These are phyloP conservation scores for Cystobasidium pallidum DNA, from an alignment of 1,284 basidiomycete species.

Conservation along the genomic window DNA sequence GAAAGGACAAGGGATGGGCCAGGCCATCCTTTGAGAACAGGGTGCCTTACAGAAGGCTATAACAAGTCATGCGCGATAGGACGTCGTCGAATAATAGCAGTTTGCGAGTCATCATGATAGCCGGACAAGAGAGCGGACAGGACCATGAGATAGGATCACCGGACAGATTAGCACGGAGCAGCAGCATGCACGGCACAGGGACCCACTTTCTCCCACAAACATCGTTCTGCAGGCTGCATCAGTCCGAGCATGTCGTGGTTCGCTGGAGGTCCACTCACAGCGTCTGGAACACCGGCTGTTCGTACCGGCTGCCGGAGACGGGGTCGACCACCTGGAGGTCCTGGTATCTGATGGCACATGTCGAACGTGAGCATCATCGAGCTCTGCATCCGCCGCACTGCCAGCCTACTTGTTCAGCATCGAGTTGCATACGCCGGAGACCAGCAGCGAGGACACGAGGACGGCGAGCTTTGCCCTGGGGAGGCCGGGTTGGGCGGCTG, in stretches of 20 bases:
- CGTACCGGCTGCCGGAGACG: constrained; percentile 33
- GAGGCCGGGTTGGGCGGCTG: constrained; percentile 19
- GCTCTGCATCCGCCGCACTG: neutral
- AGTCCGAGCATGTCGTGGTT: neutral
- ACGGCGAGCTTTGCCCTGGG: constrained; percentile 20
- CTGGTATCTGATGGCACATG: constrained; percentile 44
- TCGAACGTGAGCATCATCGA: neutral
- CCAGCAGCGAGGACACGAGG: constrained; percentile 42
- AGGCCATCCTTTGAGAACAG: neutral
- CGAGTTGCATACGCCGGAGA: constrained; percentile 41
- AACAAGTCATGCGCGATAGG: too few species aligned
- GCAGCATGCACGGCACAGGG: too few species aligned
- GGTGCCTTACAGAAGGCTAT: constrained; percentile 1
- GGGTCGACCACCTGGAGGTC: constrained; percentile 39
- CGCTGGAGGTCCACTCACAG: constrained; percentile 5
- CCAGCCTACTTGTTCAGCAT: constrained; percentile 39
- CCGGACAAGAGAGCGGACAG: neutral
- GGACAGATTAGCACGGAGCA: neutral
- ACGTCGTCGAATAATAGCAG: too few species aligned
- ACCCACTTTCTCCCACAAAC: constrained; percentile 44
- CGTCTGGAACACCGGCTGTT: constrained; percentile 46
- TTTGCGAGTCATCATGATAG: neutral
- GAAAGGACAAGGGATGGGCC: neutral
- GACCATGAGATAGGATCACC: neutral
- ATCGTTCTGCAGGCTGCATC: constrained; percentile 22